A percentile compares a stretch with the other conserved stretches of the same genome.
phyloP scores from a whole-genome alignment of 2,329 filamentous ascomycete genomes.

The Sporothrix sp. region DNA sequence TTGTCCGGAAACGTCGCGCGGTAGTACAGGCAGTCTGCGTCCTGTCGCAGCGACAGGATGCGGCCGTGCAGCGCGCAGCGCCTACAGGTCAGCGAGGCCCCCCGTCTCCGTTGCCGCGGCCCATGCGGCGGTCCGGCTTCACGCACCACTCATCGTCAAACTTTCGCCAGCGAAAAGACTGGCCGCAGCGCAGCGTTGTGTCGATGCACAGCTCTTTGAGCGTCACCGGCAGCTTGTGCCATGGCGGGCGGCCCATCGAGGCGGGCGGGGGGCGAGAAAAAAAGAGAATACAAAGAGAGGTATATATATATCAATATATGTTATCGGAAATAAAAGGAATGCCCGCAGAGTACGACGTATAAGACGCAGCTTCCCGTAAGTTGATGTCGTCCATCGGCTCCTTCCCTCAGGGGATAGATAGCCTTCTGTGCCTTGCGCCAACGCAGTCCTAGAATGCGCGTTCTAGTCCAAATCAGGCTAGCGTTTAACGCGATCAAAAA shows the following conservation, averaged over 20 bases:
- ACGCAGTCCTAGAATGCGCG: background rate
- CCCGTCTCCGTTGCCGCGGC: too few relatives aligned
- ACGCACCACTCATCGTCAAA: constrained; percentile 71
- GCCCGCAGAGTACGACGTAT: too few relatives aligned
- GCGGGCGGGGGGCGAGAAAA: too few relatives aligned
- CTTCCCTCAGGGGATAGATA: too few relatives aligned
- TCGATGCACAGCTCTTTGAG: constrained; percentile 86
- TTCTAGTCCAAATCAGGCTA: constrained; percentile 29
- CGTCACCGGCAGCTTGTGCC: constrained; percentile 76
- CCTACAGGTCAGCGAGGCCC: constrained; percentile 39
- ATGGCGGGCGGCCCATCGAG: constrained; percentile 38
- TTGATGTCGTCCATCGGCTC: too few relatives aligned
- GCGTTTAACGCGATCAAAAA: constrained; percentile 21
- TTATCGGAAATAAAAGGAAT: too few relatives aligned
- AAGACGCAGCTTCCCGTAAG: too few relatives aligned
- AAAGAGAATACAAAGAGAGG: background rate
- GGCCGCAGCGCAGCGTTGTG: constrained; percentile 86
- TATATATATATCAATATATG: too few relatives aligned
- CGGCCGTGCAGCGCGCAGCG: constrained; percentile 78
- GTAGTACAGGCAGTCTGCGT: constrained; percentile 69
- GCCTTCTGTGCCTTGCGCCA: too few relatives aligned
- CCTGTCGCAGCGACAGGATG: constrained; percentile 76
- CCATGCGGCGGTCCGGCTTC: too few relatives aligned
- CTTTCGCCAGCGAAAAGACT: constrained; percentile 93
- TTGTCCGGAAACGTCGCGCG: constrained; percentile 49